These are phyloP conservation scores for Fusarium sp. DNA, from an alignment of 2,329 filamentous ascomycete genomes.

Conservation along the genomic window DNA sequence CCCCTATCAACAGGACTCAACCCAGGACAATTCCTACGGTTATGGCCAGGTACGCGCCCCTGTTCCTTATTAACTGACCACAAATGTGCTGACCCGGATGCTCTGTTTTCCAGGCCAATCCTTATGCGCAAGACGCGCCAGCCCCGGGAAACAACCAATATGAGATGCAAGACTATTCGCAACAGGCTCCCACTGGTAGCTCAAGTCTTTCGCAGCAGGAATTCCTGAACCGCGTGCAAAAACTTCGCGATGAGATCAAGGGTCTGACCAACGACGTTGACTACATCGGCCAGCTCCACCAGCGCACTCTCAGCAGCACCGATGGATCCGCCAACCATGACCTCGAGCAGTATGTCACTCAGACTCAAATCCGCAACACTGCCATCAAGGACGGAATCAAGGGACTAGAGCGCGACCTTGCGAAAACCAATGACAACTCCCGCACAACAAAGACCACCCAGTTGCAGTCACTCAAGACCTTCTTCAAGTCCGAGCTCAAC, in stretches of 20 bases:
- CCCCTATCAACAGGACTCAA: slow-evolving; percentile 70
- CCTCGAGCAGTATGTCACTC: slow-evolving; percentile 75
- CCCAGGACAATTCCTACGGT: slow-evolving; percentile 61
- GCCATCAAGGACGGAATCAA: slow-evolving; percentile 84
- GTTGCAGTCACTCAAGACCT: slow-evolving; percentile 75
- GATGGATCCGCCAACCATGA: slow-evolving; percentile 68
- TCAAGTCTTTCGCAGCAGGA: slow-evolving; percentile 69
- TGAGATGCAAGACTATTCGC: slow-evolving; percentile 67
- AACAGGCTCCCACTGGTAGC: slow-evolving; percentile 45
- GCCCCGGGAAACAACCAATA: slow-evolving; percentile 58
- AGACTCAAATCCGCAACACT: slow-evolving; percentile 80
- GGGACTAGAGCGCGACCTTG: slow-evolving; percentile 77
- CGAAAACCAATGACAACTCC: slow-evolving; percentile 70
- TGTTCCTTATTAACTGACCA: slow-evolving; percentile 14
- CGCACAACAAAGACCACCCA: slow-evolving; percentile 78
- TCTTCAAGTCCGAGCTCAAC: slow-evolving; percentile 78
- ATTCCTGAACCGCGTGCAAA: slow-evolving; percentile 76
- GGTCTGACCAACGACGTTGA: slow-evolving; percentile 75
- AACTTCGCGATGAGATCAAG: slow-evolving; percentile 75
- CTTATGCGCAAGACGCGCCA: slow-evolving; percentile 49
- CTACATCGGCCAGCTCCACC: slow-evolving; percentile 76
- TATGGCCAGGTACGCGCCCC: slow-evolving; percentile 58
- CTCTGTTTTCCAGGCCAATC: slow-evolving; percentile 43
- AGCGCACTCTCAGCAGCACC: slow-evolving; percentile 76
- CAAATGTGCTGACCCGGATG: slow-evolving; percentile 33